Percentiles rank a stretch among this genome's conserved stretches.
Evolutionary conservation across 805 yeast species (phyloP).

Genomic region (Starmerella tilneyi): DNA sequence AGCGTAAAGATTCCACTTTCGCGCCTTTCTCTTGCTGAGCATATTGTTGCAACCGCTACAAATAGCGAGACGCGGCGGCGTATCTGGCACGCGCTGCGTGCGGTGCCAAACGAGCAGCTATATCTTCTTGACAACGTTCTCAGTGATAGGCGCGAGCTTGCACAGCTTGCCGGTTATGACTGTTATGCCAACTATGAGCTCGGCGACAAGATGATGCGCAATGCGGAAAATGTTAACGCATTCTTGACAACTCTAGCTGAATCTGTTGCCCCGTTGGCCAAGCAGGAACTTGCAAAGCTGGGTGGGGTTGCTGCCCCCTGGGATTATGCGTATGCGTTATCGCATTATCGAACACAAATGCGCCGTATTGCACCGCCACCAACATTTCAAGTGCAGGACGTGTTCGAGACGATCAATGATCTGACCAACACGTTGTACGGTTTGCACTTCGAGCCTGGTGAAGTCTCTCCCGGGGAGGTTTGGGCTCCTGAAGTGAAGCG

Average conservation of each 20-base stretch:
- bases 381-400: conserved; percentile 75
- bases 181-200: conserved; percentile 73
- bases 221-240: conserved; percentile 61
- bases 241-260: conserved; percentile 54
- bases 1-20: conserved; percentile 5
- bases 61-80: conserved; percentile 48
- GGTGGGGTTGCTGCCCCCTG: conserved; percentile 47
- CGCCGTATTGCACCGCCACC: conserved; percentile 36
- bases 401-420: conserved; percentile 69
- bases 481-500: conserved; percentile 85
- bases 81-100: conserved; percentile 67
- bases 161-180: conserved; percentile 58
- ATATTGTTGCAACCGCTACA: conserved; percentile 50
- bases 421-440: conserved; percentile 67
- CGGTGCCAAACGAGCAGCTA: conserved; percentile 55
- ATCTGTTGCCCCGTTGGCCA: conserved; percentile 44
- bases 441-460: conserved; percentile 58
- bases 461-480: conserved; percentile 59
- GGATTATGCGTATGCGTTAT: conserved; percentile 69
- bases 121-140: conserved; percentile 48
- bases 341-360: conserved; percentile 28
- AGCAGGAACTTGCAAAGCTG: conserved; percentile 45
- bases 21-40: conserved; percentile 43
- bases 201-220: conserved; percentile 80
- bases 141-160: conserved; percentile 55